Evolutionary conservation across 2,329 filamentous ascomycete species (phyloP).

Genomic region (Pseudofabraea citricarpa): DNA sequence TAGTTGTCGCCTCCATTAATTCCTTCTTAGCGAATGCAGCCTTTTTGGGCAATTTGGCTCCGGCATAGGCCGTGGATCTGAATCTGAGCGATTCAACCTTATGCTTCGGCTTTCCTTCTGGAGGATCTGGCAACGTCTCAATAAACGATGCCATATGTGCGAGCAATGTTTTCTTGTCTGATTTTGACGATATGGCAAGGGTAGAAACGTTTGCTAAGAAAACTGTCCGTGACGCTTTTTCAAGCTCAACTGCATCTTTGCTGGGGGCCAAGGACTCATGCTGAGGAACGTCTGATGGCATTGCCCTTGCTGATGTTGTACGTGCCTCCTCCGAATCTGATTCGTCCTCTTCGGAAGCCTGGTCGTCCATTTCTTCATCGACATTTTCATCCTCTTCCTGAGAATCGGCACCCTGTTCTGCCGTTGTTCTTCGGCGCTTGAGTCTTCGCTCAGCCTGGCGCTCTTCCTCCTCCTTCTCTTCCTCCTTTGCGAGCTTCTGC

Average conservation of each 20-base stretch:
- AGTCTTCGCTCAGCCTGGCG: slow-evolving; percentile 33
- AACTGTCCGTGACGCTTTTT: slow-evolving; percentile 84
- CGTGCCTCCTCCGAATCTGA: slow-evolving; percentile 23
- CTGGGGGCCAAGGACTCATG: slow-evolving; percentile 53
- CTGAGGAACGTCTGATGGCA: slow-evolving; percentile 33
- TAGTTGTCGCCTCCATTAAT: slow-evolving; percentile 85
- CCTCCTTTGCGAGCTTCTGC: slow-evolving; percentile 55
- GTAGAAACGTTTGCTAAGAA: slow-evolving; percentile 90
- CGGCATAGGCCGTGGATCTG: slow-evolving; percentile 83
- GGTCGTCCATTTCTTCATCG: slow-evolving; percentile 19
- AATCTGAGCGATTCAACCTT: slow-evolving; percentile 91
- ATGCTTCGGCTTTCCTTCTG: slow-evolving; percentile 46
- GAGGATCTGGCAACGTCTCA: slow-evolving; percentile 41
- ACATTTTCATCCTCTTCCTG: slow-evolving; percentile 26
- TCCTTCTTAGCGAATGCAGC: slow-evolving; percentile 91
- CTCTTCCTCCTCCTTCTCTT: slow-evolving; percentile 49
- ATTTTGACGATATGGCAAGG: slow-evolving; percentile 75
- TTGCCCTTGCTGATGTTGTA: slow-evolving; percentile 33
- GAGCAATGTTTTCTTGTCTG: slow-evolving; percentile 72
- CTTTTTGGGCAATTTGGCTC: slow-evolving; percentile 75
- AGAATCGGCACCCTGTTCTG: slow-evolving; percentile 30
- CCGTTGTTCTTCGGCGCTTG: slow-evolving; percentile 48
- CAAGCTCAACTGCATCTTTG: slow-evolving; percentile 59
- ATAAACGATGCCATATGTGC: slow-evolving; percentile 76
- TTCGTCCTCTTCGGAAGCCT: slow-evolving; percentile 20